Evolutionary conservation across 495 filamentous ascomycete genomes (phyloP).

Genomic region (Cercophora samala): DNA sequence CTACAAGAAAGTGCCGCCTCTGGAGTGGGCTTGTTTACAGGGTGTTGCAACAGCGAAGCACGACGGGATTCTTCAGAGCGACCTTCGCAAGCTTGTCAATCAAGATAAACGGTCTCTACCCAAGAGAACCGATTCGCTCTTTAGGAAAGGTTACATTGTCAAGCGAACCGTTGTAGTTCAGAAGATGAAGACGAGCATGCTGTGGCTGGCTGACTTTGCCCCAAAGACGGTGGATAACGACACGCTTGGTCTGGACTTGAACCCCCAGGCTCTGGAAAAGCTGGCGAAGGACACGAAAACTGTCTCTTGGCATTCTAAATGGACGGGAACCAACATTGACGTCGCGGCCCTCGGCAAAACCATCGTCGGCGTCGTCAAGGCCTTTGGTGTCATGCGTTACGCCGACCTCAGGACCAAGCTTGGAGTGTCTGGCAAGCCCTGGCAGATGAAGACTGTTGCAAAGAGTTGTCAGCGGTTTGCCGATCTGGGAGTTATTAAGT

Average conservation of each 20-base stretch:
- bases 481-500: constrained; percentile 62
- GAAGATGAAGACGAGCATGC: constrained; percentile 63
- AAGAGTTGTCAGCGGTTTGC: constrained; percentile 66
- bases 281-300: constrained; percentile 42
- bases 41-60: constrained; percentile 72
- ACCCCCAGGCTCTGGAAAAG: constrained; percentile 31
- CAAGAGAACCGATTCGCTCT: constrained; percentile 70
- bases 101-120: constrained; percentile 91
- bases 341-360: constrained; percentile 46
- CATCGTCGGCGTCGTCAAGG: constrained; percentile 47
- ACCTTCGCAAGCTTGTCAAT: constrained; percentile 68
- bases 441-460: constrained; percentile 66
- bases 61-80: constrained; percentile 73
- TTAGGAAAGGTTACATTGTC: constrained; percentile 76
- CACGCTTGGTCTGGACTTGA: constrained; percentile 32
- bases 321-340: constrained; percentile 54
- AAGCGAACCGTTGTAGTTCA: constrained; percentile 68
- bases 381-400: constrained; percentile 47
- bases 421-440: constrained; percentile 53
- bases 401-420: constrained; percentile 63
- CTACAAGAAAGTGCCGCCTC: constrained; percentile 57
- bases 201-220: constrained; percentile 62
- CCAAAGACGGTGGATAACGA: constrained; percentile 37
- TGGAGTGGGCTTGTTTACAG: constrained; percentile 72
- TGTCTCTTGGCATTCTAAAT: constrained; percentile 45